Evolutionary conservation across 495 filamentous ascomycete species (phyloP).

Genomic region (Aspergillus incahuasiensis): DNA sequence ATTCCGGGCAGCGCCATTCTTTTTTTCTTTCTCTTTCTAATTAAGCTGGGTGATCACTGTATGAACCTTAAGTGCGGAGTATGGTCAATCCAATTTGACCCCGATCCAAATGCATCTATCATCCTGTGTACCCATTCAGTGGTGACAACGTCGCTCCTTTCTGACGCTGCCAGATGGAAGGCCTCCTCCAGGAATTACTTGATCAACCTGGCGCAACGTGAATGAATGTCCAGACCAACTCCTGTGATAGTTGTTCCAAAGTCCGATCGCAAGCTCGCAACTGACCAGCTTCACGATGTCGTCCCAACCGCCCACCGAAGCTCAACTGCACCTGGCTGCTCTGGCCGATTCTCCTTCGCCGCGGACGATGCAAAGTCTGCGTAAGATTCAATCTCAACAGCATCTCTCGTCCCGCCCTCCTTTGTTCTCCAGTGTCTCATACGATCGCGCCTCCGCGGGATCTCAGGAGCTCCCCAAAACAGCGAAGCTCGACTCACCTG

Average conservation of each 20-base stretch:
- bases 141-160: too few relatives aligned
- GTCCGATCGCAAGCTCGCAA: too few relatives aligned
- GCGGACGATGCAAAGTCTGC: slow-evolving; percentile 44
- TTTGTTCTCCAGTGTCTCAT: slow-evolving; percentile 36
- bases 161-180: too few relatives aligned
- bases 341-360: slow-evolving; percentile 41
- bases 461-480: slow-evolving; percentile 17
- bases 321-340: slow-evolving; percentile 28
- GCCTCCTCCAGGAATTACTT: too few relatives aligned
- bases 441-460: slow-evolving; percentile 24
- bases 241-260: too few relatives aligned
- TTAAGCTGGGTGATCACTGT: too few relatives aligned
- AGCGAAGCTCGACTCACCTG: slow-evolving; percentile 20
- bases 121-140: too few relatives aligned
- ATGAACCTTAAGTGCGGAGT: too few relatives aligned
- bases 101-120: too few relatives aligned
- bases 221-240: too few relatives aligned
- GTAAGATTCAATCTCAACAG: slow-evolving; percentile 52
- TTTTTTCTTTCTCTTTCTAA: not conserved
- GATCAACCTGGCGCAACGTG: too few relatives aligned
- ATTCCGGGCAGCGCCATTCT: slow-evolving; percentile 44
- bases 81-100: too few relatives aligned
- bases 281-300: slow-evolving; percentile 11
- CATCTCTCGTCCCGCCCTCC: slow-evolving; percentile 35
- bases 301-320: slow-evolving; percentile 20